Conservation (phyloP, 371 early-diverging fungal genomes). For the Synchytrium microbalum region DNA sequence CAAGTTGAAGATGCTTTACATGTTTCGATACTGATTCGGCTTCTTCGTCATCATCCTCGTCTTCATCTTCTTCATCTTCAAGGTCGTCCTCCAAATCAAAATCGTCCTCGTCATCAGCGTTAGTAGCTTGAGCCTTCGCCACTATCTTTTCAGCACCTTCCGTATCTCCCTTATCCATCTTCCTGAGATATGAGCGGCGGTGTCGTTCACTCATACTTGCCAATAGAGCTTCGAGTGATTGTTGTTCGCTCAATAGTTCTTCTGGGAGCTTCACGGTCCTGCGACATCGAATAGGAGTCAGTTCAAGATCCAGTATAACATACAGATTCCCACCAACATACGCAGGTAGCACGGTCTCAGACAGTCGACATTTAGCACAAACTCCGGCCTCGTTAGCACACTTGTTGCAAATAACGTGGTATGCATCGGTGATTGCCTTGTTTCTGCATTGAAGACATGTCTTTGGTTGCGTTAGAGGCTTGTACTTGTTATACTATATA, state of each 20-base stretch:
- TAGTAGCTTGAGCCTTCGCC: slow-evolving; percentile 8
- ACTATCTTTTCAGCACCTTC: slow-evolving; percentile 33
- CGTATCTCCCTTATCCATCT: slow-evolving; percentile 53
- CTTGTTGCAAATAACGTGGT: slow-evolving; percentile 86
- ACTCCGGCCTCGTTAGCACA: slow-evolving; percentile 74
- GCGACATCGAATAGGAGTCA: background rate
- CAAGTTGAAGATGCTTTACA: slow-evolving; percentile 1
- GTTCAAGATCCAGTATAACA: too few species aligned
- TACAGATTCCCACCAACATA: too few species aligned
- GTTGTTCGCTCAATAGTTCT: slow-evolving; percentile 51
- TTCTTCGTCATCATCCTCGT: slow-evolving; percentile 11
- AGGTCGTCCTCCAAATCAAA: slow-evolving; percentile 16
- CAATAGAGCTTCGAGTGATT: slow-evolving; percentile 63
- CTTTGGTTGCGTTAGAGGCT: slow-evolving; percentile 84
- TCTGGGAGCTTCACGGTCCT: slow-evolving; percentile 15
- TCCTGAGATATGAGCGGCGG: slow-evolving; percentile 72
- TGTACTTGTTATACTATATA: slow-evolving; percentile 67
- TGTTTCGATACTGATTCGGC: background rate
- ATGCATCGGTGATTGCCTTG: slow-evolving; percentile 87
- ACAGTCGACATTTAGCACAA: slow-evolving; percentile 88
- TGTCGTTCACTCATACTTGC: slow-evolving; percentile 75
- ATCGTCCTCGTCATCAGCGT: slow-evolving; percentile 8
- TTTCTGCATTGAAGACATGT: slow-evolving; percentile 70
- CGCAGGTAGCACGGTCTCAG: slow-evolving; percentile 55
- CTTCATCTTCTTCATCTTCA: slow-evolving; percentile 10